A percentile compares a stretch with the other conserved stretches of the same genome.
Conservation (phyloP, 352 stramenopile species). For the Phytopythium aichiense region DNA sequence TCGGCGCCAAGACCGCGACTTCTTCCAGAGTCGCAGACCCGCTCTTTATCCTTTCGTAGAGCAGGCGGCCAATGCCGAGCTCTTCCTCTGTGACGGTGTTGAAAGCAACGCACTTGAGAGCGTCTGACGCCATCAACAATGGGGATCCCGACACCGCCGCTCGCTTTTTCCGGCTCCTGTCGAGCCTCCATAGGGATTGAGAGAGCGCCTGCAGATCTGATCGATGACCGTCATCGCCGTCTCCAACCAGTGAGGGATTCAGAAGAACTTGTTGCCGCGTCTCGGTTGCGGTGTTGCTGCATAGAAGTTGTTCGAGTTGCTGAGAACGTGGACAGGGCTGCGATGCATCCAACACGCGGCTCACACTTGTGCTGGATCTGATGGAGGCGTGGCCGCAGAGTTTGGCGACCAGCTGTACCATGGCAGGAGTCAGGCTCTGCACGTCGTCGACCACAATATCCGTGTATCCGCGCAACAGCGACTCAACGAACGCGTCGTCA, state of each 20-base stretch:
- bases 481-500: constrained; percentile 27
- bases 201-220: neutral
- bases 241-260: neutral
- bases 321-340: constrained; percentile 25
- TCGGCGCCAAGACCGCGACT: constrained; percentile 33
- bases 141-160: neutral
- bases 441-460: constrained; percentile 73
- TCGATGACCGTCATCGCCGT: neutral
- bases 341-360: constrained; percentile 27
- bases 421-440: constrained; percentile 61
- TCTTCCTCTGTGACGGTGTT: constrained; percentile 20
- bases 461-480: constrained; percentile 39
- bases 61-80: constrained; percentile 7
- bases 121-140: neutral
- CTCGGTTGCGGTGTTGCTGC: neutral
- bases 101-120: constrained; percentile 14
- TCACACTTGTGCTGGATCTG: constrained; percentile 52
- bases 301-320: constrained; percentile 28
- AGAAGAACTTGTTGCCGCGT: neutral
- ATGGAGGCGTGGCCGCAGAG: constrained; percentile 36
- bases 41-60: constrained; percentile 7
- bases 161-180: neutral
- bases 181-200: neutral
- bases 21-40: neutral
- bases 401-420: constrained; percentile 42